Conservation (phyloP, 257 asterid genomes). For the Striga asiatica region DNA sequence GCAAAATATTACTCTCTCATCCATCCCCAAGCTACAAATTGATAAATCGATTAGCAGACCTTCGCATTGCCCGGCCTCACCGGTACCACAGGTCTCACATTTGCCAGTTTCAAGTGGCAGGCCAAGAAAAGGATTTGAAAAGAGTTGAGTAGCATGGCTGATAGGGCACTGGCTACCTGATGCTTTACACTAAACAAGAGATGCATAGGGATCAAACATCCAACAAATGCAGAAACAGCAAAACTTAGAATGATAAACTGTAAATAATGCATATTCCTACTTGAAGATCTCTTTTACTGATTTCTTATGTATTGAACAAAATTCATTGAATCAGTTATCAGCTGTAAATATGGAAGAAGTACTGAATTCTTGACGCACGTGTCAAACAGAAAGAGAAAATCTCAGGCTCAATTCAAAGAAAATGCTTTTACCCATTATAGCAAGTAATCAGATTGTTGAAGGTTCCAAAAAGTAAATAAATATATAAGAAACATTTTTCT, state of each 20-base stretch:
- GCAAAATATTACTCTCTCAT: background rate
- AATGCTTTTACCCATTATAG: background rate
- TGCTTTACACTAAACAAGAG: slow-evolving; percentile 55
- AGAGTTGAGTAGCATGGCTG: slow-evolving; percentile 76
- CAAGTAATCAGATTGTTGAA: slow-evolving; percentile 1
- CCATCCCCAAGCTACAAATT: slow-evolving; percentile 4
- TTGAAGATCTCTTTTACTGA: background rate
- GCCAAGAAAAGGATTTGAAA: slow-evolving; percentile 85
- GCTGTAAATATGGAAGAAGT: background rate
- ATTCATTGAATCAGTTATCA: background rate
- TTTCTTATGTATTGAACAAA: background rate
- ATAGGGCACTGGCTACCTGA: slow-evolving; percentile 79
- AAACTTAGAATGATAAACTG: background rate
- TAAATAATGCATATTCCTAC: background rate
- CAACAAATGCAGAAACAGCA: background rate
- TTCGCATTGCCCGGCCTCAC: slow-evolving; percentile 95
- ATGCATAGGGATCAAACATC: slow-evolving; percentile 11
- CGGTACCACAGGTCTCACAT: slow-evolving; percentile 92
- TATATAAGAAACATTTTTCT: slow-evolving; percentile 6
- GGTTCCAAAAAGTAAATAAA: background rate
- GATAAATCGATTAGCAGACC: slow-evolving; percentile 33
- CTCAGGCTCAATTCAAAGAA: slow-evolving; percentile 1
- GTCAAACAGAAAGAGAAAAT: background rate
- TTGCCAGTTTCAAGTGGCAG: slow-evolving; percentile 86
- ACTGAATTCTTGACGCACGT: background rate